Evolutionary conservation across 495 filamentous ascomycete species (phyloP).

Genomic region (Trichocladium uniseriatum): DNA sequence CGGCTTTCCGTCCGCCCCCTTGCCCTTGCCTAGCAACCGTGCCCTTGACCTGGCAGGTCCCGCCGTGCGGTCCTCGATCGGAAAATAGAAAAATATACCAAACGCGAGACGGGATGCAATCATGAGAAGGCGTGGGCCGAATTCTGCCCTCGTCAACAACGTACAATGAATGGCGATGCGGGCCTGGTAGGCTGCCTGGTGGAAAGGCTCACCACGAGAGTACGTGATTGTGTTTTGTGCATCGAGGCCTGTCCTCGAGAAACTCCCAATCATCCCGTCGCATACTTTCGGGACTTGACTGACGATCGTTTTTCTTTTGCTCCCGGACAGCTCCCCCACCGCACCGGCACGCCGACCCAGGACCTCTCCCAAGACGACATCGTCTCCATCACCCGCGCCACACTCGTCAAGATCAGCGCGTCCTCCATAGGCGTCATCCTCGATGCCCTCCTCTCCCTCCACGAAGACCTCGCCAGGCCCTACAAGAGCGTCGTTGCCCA

Average conservation of each 20-base stretch:
- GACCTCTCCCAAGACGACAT: constrained; percentile 54
- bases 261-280: not conserved
- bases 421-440: constrained; percentile 45
- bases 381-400: constrained; percentile 48
- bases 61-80: constrained; percentile 1
- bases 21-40: too few relatives aligned
- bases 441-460: constrained; percentile 44
- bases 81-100: not conserved
- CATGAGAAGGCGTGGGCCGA: constrained; percentile 25
- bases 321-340: constrained; percentile 49
- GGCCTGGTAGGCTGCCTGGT: constrained; percentile 55
- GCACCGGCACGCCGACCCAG: constrained; percentile 49
- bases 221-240: constrained; percentile 23
- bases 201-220: constrained; percentile 54
- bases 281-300: not conserved
- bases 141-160: constrained; percentile 19
- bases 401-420: constrained; percentile 50
- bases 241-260: not conserved
- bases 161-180: constrained; percentile 52
- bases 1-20: not conserved
- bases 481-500: constrained; percentile 32
- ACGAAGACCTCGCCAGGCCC: constrained; percentile 39
- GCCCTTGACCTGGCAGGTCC: not conserved
- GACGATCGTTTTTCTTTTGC: constrained; percentile 1
- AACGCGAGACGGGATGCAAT: constrained; percentile 7